A percentile compares a stretch with the other conserved stretches of the same genome.
phyloP scores from a whole-genome alignment of 2,329 filamentous ascomycete genomes.

The Penicillium occitanis region DNA sequence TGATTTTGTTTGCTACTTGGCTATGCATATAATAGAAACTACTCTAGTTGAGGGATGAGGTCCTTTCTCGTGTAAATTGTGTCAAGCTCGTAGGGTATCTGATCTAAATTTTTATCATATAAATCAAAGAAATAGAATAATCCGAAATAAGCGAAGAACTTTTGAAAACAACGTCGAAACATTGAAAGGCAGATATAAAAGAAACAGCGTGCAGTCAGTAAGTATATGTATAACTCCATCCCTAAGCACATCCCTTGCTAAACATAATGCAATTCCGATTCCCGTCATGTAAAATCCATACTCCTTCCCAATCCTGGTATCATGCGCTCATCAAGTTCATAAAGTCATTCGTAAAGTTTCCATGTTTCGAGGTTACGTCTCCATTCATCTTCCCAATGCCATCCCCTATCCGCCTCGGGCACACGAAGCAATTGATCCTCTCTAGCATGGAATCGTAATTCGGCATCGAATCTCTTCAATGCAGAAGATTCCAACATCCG shows the following conservation, averaged over 20 bases:
- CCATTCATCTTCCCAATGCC: slow-evolving; percentile 50
- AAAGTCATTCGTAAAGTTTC: slow-evolving; percentile 51
- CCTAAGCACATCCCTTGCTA: not conserved
- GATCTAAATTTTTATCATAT: not conserved
- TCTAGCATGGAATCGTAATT: slow-evolving; percentile 59
- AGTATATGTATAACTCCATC: not conserved
- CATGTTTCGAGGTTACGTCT: slow-evolving; percentile 53
- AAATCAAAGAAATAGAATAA: not conserved
- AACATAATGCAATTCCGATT: not conserved
- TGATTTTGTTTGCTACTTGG: slow-evolving; percentile 28
- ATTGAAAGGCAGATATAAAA: not conserved
- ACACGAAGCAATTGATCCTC: slow-evolving; percentile 51
- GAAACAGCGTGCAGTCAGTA: not conserved
- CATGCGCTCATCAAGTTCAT: not conserved
- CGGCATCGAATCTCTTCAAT: slow-evolving; percentile 57
- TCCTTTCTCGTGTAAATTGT: not conserved
- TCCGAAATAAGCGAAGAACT: not conserved
- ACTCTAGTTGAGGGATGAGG: not conserved
- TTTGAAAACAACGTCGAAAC: not conserved
- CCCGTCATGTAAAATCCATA: not conserved
- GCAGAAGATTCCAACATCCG: slow-evolving; percentile 63
- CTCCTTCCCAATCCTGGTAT: not conserved
- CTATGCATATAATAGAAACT: not conserved
- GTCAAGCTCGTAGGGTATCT: not conserved
- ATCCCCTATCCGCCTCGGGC: slow-evolving; percentile 60